Percentiles rank a stretch among this genome's conserved stretches.
Conservation (phyloP, 176 grass and related monocot genomes). For the Bolboschoenus planiculmis region DNA sequence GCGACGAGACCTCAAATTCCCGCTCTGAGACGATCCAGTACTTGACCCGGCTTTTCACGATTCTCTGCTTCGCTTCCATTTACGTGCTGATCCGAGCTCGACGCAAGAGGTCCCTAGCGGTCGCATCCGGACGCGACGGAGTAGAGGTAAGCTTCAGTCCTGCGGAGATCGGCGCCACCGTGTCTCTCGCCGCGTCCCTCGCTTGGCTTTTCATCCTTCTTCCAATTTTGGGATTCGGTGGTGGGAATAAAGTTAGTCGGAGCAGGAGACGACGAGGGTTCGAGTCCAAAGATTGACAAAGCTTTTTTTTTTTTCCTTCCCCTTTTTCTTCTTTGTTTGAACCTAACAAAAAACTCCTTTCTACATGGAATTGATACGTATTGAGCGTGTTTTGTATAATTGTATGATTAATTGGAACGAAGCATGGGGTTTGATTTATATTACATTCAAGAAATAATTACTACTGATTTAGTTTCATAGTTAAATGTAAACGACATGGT, state of each 20-base stretch:
- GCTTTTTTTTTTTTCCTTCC: not conserved
- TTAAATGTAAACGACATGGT: too few species aligned
- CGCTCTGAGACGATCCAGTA: constrained; percentile 3
- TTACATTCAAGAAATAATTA: too few species aligned
- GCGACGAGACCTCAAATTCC: constrained; percentile 6
- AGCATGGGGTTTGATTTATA: too few species aligned
- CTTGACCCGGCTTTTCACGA: constrained; percentile 14
- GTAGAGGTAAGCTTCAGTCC: not conserved
- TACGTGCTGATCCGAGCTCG: constrained; percentile 20
- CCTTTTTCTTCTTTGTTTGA: not conserved
- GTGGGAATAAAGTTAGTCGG: not conserved
- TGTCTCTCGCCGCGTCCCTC: constrained; percentile 14
- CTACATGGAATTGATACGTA: too few species aligned
- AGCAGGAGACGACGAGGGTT: not conserved
- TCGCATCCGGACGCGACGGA: not conserved
- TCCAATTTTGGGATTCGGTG: not conserved
- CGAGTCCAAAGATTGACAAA: not conserved
- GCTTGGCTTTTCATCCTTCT: constrained; percentile 18
- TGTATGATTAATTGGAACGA: too few species aligned
- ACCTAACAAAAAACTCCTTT: too few species aligned
- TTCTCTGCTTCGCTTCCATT: constrained; percentile 24
- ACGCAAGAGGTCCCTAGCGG: not conserved
- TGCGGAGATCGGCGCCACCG: constrained; percentile 17
- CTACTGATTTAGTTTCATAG: too few species aligned
- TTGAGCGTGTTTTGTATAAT: not conserved